Evolutionary conservation across 441 rosid genomes (phyloP).

Genomic region (Erodium trifolium): DNA sequence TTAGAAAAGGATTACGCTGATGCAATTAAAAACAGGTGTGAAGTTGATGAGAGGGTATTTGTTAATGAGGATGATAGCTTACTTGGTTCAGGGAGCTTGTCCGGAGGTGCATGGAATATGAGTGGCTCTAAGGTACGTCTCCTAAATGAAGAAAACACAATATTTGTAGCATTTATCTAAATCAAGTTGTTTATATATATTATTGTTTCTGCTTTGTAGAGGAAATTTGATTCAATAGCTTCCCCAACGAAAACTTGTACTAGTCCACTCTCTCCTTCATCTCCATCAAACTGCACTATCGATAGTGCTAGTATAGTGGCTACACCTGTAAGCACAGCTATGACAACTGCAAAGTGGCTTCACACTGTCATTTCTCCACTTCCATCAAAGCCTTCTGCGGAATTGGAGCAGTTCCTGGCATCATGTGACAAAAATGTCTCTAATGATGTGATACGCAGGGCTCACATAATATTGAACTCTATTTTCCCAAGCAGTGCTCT

Average conservation of each 20-base stretch:
- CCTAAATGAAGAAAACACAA: background rate
- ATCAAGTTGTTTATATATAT: background rate
- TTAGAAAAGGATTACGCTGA: constrained; percentile 69
- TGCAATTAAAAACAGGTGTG: constrained; percentile 53
- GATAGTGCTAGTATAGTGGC: constrained; percentile 48
- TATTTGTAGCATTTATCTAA: background rate
- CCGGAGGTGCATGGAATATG: constrained; percentile 54
- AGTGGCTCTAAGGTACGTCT: constrained; percentile 51
- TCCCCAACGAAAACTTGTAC: constrained; percentile 71
- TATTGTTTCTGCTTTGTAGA: constrained; percentile 27
- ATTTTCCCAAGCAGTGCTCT: constrained; percentile 70
- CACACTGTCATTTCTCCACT: constrained; percentile 71
- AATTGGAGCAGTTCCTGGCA: constrained; percentile 57
- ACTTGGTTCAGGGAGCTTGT: constrained; percentile 70
- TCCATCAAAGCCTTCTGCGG: constrained; percentile 64
- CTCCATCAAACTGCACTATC: constrained; percentile 44
- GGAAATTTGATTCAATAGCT: constrained; percentile 63
- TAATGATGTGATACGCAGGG: constrained; percentile 69
- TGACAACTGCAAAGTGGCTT: constrained; percentile 99
- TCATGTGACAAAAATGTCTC: constrained; percentile 83
- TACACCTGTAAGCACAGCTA: constrained; percentile 16
- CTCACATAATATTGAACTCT: constrained; percentile 79
- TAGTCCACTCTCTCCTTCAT: constrained; percentile 73
- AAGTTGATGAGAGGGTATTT: constrained; percentile 79
- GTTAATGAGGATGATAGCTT: constrained; percentile 73